Evolutionary conservation across 495 filamentous ascomycete species (phyloP), one percentile per base, ranked within the genome.

Genomic region (Peziza echinospora): DNA sequence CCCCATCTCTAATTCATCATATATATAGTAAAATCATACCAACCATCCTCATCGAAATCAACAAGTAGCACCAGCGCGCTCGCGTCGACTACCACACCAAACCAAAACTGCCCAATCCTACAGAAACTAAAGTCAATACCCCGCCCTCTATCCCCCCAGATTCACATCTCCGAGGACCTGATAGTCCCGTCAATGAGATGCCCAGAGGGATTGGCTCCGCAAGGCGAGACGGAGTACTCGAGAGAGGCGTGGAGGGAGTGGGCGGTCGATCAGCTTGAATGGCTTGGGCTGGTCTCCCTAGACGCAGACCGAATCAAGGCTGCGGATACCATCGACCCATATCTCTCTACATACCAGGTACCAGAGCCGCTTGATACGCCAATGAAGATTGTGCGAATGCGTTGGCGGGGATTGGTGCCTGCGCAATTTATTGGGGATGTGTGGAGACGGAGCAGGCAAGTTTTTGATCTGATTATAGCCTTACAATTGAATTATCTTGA

Each of bases 301-400:
- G 59, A 68, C 11, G 56, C 56, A 23, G 56, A 59, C 45, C 73
- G 85, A 23, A 60, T 94, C 5, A 60, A 62, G 13, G 62, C 60
- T 10, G 61, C 64, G n/a, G 84, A 93, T 59, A 62, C 65, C 13
- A 71, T 93, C 41, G 83, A 96, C 59, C 67, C 84, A 0, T 87
- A 79, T 54, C 66, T 97, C 10, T 76, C 76, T 46, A 75, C 80
- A n/a, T 97, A 94, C 59, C 57, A 64, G 3, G 56, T 37, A 17
- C 30, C 30, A 11, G 19, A 37, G 4, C 30, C 30, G 19, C 13
- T 3, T 37, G 3, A 37, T 13, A 37, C 13, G 1, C 6, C 30
- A 3, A 11, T 13, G 30, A 37, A 37, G 0, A 41, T 59, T 13
- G 49, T 52, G 8, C 46, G 45, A 24, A 23, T 59, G 22, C 48